A percentile compares a stretch with the other conserved stretches of the same genome.
phyloP scores from a whole-genome alignment of 495 filamentous ascomycete genomes.

The Bombardia bombarda region DNA sequence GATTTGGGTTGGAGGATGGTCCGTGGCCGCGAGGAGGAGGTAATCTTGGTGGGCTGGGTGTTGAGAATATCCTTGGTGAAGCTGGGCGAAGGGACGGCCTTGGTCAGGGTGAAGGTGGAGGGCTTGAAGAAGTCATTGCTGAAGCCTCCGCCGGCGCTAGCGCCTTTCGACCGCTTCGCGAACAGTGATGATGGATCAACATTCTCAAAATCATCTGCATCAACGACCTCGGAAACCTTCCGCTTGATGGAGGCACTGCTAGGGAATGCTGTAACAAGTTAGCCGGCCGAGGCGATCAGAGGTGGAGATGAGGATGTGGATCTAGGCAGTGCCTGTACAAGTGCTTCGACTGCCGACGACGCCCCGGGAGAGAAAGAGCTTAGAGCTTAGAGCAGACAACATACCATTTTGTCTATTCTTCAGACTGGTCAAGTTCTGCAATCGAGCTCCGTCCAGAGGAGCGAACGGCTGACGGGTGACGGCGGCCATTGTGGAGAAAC shows the following conservation, averaged over 20 bases:
- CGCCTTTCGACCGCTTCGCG: conserved; percentile 63
- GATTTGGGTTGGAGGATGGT: conserved; percentile 38
- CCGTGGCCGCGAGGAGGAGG: conserved; percentile 32
- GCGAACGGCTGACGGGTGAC: conserved; percentile 50
- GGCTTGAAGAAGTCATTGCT: conserved; percentile 47
- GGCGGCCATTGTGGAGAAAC: conserved; percentile 33
- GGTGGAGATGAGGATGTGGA: conserved; percentile 16
- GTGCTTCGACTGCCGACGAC: conserved; percentile 11
- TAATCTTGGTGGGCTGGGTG: conserved; percentile 24
- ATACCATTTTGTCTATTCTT: conserved; percentile 61
- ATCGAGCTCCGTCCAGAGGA: conserved; percentile 41
- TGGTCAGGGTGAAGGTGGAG: conserved; percentile 33
- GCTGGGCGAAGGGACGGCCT: conserved; percentile 26
- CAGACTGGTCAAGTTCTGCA: conserved; percentile 47
- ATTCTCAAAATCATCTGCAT: conserved; percentile 66
- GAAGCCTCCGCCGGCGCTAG: conserved; percentile 28
- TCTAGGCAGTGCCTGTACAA: conserved; percentile 1
- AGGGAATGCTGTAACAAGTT: no score
- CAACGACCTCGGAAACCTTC: conserved; percentile 38
- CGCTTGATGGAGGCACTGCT: conserved; percentile 36
- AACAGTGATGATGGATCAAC: conserved; percentile 58
- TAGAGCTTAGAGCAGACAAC: conserved; percentile 23
- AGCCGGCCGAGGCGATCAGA: no score
- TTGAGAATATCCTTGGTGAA: conserved; percentile 15
- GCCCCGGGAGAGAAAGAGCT: no score